A percentile compares a stretch with the other conserved stretches of the same genome.
phyloP scores from a whole-genome alignment of 2,329 filamentous ascomycete species.

The Elsinoe batatas region DNA sequence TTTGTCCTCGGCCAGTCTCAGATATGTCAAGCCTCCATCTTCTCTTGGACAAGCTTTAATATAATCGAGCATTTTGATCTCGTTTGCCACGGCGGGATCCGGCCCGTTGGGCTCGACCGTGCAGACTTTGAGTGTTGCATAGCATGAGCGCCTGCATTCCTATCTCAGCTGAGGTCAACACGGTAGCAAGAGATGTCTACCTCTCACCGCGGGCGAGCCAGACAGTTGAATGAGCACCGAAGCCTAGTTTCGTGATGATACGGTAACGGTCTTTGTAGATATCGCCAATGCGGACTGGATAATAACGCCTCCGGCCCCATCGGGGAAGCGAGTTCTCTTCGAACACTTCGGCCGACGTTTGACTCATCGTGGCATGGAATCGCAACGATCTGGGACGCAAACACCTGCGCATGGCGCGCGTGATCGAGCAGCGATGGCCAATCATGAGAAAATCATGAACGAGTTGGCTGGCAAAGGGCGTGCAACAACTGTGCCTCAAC shows the following conservation, averaged over 20 bases:
- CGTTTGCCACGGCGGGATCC: neutral
- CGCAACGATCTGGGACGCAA: neutral
- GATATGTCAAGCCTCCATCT: neutral
- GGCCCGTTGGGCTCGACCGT: neutral
- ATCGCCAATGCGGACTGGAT: slow-evolving; percentile 27
- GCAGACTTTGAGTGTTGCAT: neutral
- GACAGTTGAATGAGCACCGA: slow-evolving; percentile 29
- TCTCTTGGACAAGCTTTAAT: neutral
- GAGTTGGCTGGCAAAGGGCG: too few relatives aligned
- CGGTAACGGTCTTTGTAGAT: slow-evolving; percentile 26
- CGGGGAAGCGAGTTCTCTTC: neutral
- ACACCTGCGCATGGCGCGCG: too few relatives aligned
- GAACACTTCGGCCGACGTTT: neutral
- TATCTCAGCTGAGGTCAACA: too few relatives aligned
- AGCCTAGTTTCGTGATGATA: slow-evolving; percentile 30
- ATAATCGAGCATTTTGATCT: neutral
- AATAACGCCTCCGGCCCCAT: neutral
- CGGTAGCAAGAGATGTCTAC: neutral
- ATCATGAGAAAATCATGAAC: too few relatives aligned
- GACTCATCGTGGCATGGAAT: neutral
- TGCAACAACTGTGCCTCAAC: too few relatives aligned
- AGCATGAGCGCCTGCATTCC: neutral
- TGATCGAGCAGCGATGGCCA: too few relatives aligned
- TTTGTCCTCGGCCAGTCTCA: neutral
- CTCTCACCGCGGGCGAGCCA: slow-evolving; percentile 28